Evolutionary conservation across 2,329 filamentous ascomycete species (phyloP), one percentile per base, ranked within the genome.

Genomic region (Falciphora oryzae): DNA sequence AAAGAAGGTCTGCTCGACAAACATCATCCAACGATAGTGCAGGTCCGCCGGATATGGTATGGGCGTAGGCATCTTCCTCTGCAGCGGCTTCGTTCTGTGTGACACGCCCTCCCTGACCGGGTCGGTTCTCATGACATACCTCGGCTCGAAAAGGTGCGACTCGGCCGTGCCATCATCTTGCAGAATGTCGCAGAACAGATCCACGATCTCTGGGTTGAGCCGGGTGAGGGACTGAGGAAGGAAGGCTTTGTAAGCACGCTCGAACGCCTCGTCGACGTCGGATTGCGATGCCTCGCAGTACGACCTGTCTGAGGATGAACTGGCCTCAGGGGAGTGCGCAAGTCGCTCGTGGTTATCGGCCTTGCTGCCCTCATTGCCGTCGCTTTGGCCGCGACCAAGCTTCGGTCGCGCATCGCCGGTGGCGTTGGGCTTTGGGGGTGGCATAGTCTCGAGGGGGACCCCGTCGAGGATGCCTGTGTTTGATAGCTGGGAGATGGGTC

Each of bases 1-100:
- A 71, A 89, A 90, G 8, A 90, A 75, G 62, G 83, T 85, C 70
- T 90, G 88, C 67, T 88, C 83, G 38, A 84, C 80, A 69, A 90
- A 90, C 1, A 79, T 71, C 67, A 81, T 84, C 84, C 87, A 89
- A 65, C 62, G 62, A 27, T 59, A 28, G 16, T 35, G 57, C 57
- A 63, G 27, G 57, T 63, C 56, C 14, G 62, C 25, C 18, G 62
- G 62, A 32, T 63, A 63, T 28, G 62, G 32, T 18, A 35, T 57
- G 4, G 56, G 56, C 3, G 31, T 29, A 27, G 32, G n/a, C 5
- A 44, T 57, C 32, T 57, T 57, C 56, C 57, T 59, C 16, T 58
- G 62, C 50, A 57, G 22, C 44, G 56, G 31, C 56, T 28, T 63
- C 16, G 32, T 28, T 25, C 57, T 57, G 28, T 63, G 50, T 3